Evolutionary conservation across 495 filamentous ascomycete genomes (phyloP).

Genomic region (Aspergillus baeticus): DNA sequence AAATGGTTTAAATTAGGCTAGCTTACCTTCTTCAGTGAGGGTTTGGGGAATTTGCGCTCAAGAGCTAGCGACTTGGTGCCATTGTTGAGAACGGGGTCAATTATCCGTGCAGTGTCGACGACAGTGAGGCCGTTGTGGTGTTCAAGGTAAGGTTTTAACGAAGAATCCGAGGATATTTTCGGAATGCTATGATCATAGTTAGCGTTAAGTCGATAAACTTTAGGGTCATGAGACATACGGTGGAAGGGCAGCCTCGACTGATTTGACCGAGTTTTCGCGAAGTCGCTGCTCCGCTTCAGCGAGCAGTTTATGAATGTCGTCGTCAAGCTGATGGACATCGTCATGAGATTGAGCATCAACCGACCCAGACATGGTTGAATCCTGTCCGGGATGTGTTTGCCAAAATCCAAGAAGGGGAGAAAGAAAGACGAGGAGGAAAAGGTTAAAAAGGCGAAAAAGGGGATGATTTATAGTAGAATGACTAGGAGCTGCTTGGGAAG

Average conservation of each 20-base stretch:
- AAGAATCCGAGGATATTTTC: conserved; percentile 38
- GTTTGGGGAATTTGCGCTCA: background rate
- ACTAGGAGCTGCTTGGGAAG: background rate
- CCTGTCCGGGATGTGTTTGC: background rate
- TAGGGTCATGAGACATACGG: too few relatives aligned
- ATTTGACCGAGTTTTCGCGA: conserved; percentile 24
- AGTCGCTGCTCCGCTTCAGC: conserved; percentile 62
- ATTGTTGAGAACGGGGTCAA: conserved; percentile 6
- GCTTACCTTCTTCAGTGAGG: conserved; percentile 43
- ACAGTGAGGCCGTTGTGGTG: conserved; percentile 42
- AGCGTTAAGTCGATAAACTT: too few relatives aligned
- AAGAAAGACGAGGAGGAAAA: background rate
- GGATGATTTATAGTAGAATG: conserved; percentile 1
- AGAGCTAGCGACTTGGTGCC: background rate
- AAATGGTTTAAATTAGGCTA: conserved; percentile 12
- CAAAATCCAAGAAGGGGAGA: background rate
- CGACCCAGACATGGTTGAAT: background rate
- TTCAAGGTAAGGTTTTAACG: conserved; percentile 49
- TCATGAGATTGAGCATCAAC: conserved; percentile 14
- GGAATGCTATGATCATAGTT: conserved; percentile 30
- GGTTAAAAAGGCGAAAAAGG: background rate
- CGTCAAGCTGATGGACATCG: conserved; percentile 41
- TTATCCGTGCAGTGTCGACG: conserved; percentile 45
- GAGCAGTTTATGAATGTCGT: conserved; percentile 62
- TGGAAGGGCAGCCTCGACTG: conserved; percentile 7